These are phyloP conservation scores for Geotrichum histeridarum DNA, from an alignment of 1,139 yeast genomes.

Conservation along the genomic window DNA sequence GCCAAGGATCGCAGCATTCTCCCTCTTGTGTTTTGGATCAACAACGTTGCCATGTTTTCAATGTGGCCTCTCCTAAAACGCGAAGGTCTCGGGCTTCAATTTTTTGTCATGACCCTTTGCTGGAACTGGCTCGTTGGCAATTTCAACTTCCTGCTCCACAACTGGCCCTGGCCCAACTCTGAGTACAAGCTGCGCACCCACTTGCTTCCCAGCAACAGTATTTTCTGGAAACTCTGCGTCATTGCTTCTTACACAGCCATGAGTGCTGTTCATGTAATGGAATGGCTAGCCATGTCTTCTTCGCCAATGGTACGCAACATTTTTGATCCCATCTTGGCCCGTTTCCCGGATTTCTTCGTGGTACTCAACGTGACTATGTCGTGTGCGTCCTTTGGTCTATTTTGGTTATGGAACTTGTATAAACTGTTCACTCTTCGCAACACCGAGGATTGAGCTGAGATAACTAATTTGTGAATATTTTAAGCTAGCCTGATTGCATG, in stretches of 20 bases:
- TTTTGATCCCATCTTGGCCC: constrained; percentile 26
- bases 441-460: background rate
- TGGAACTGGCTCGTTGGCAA: constrained; percentile 75
- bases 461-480: background rate
- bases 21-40: constrained; percentile 72
- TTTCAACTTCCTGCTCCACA: constrained; percentile 16
- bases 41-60: constrained; percentile 77
- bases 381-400: constrained; percentile 66
- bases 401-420: constrained; percentile 72
- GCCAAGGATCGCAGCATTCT: constrained; percentile 11
- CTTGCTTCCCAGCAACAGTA: constrained; percentile 29
- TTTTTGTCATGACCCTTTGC: constrained; percentile 52
- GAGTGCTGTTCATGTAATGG: constrained; percentile 50
- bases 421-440: constrained; percentile 38
- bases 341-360: constrained; percentile 82
- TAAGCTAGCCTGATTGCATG: background rate
- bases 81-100: constrained; percentile 72
- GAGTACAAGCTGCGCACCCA: constrained; percentile 6
- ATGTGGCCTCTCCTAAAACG: constrained; percentile 79
- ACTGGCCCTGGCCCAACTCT: constrained; percentile 1
- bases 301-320: too few relatives aligned
- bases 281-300: constrained; percentile 29
- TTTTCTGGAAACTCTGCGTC: constrained; percentile 56
- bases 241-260: constrained; percentile 56
- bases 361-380: constrained; percentile 67